Evolutionary conservation across 73 alveolate species (phyloP).

Genomic region (Effrenium voratum): DNA sequence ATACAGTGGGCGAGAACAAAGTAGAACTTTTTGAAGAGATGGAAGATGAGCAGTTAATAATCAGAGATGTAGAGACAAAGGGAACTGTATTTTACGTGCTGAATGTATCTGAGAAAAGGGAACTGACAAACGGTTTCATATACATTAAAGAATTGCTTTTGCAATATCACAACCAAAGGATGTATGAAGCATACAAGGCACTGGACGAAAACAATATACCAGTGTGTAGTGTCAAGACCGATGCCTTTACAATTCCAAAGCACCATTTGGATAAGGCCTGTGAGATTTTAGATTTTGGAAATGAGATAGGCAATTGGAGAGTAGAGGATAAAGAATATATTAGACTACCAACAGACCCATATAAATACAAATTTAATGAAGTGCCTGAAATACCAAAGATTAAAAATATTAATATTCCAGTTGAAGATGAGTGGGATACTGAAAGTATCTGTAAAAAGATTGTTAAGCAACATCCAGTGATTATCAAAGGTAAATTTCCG

Average conservation of each 20-base stretch:
- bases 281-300: neutral
- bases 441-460: neutral
- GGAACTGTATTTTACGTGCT: neutral
- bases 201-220: neutral
- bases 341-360: neutral
- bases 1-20: neutral
- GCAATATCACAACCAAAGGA: conserved; percentile 24
- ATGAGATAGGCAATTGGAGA: neutral
- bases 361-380: conserved; percentile 6
- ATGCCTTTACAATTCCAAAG: neutral
- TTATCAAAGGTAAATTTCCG: neutral
- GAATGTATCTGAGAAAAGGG: neutral
- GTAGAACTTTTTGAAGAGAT: neutral
- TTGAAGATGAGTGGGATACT: conserved; percentile 35
- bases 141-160: conserved; percentile 21
- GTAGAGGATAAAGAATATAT: neutral
- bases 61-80: too few species aligned
- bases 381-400: neutral
- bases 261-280: neutral
- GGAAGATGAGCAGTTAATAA: neutral
- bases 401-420: neutral
- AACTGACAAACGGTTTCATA: neutral
- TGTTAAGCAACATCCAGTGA: neutral
- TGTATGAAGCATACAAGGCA: conserved; percentile 1
- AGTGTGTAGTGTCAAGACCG: neutral